phyloP scores from a whole-genome alignment of 768 basidiomycete genomes.

The Termitomyces sp. region DNA sequence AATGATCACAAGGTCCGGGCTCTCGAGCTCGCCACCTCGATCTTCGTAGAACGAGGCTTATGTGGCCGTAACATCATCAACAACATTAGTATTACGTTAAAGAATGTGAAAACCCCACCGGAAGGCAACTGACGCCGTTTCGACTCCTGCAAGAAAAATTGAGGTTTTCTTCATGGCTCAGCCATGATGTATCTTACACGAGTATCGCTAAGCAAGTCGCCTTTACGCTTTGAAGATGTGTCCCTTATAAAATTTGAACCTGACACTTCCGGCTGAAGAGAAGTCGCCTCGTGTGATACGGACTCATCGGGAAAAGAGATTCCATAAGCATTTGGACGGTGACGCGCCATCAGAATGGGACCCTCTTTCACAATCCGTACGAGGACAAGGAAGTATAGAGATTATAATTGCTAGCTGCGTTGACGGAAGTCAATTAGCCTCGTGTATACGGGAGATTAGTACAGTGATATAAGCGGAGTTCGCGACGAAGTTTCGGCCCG shows the following conservation, averaged over 20 bases:
- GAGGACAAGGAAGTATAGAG: background rate
- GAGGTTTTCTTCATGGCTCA: background rate
- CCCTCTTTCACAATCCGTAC: background rate
- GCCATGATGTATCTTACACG: slow-evolving; percentile 14
- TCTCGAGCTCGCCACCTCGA: slow-evolving; percentile 28
- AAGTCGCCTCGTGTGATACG: slow-evolving; percentile 2
- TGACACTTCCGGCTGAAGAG: background rate
- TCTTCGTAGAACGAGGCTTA: slow-evolving; percentile 35
- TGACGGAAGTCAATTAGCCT: background rate
- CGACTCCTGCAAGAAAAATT: slow-evolving; percentile 13
- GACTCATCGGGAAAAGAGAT: slow-evolving; percentile 44
- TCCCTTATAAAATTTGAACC: background rate
- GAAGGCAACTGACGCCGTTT: slow-evolving; percentile 21
- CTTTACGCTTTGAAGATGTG: slow-evolving; percentile 17
- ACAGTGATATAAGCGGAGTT: no score
- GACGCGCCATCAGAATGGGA: slow-evolving; percentile 24
- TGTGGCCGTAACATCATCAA: background rate
- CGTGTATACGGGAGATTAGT: no score
- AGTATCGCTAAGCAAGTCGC: slow-evolving; percentile 8
- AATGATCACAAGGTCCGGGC: slow-evolving; percentile 25
- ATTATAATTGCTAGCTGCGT: background rate
- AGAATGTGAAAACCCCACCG: slow-evolving; percentile 2
- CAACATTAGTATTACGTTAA: background rate
- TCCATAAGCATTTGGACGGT: slow-evolving; percentile 49
- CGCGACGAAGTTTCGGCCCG: no score